Base-by-base conservation (phyloP, 108 stramenopile species). In the Halocafeteria seosinensis region DNA sequence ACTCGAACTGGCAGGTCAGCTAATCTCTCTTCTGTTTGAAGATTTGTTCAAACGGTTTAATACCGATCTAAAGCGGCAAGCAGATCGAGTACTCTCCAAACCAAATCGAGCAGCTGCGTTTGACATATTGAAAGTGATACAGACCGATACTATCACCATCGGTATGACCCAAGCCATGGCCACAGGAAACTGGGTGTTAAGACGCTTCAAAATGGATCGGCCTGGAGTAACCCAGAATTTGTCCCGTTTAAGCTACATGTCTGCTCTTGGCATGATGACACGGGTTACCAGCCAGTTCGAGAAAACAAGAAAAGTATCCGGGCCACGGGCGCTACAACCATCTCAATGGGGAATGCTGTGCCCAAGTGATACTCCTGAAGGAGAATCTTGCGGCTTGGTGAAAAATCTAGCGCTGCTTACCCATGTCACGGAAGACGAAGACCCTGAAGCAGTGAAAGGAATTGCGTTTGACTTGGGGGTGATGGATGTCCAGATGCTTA, bases 261-360 rank as follows among this genome's bases (percentile, higher is more conserved):
- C 86, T 21, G 89, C 90, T 0, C 52, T 98, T 47, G 92, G 92
- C 3, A 92, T 94, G 90, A 92, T 98, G 96, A 92, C 92, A 0
- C 73, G 94, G n/a, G 90, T 95, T 28, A 90, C 89, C 63, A 80
- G 78, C 57, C 94, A 94, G 68, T 94, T 96, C 72, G 94, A 94
- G 71, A 95, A 95, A 67, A 91, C 90, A 1, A 77, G 92, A 34
- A 96, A 96, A 74, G 93, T 91, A 5, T 87, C 89, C 11, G 92
- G 92, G 17, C 97, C 97, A 0, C 77, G 94, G 63, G 89, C 93
- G 0, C 80, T 96, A 57, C 97, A 96, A 71, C 88, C 91, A 29
- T 86, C 84, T 62, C 94, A 99, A 72, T 99, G 93, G 93, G 97
- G 94, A 38, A 95, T 95, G 93, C 76, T 99, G 24, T 98, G 97